phyloP scores from a whole-genome alignment of 2,329 filamentous ascomycete genomes.

The Ilyonectria mors-panacis region DNA sequence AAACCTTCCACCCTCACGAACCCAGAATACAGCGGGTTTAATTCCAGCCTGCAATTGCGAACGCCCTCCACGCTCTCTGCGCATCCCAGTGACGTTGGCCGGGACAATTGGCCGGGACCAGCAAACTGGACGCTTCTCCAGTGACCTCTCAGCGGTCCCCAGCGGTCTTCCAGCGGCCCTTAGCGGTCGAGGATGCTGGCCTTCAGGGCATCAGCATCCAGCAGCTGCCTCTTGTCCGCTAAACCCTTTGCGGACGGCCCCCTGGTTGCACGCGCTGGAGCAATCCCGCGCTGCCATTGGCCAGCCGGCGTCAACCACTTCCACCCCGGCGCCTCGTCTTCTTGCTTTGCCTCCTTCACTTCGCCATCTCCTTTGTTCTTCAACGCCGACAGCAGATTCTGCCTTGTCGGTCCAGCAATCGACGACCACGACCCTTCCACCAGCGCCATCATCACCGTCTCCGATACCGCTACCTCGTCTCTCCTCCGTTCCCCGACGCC shows the following conservation, averaged over 20 bases:
- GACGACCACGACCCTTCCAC: constrained; percentile 17
- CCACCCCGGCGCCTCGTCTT: constrained; percentile 25
- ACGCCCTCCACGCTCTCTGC: background rate
- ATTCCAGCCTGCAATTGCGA: background rate
- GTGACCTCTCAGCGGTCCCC: constrained; percentile 7
- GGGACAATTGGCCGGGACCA: constrained; percentile 12
- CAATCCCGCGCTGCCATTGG: constrained; percentile 38
- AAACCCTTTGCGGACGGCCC: constrained; percentile 28
- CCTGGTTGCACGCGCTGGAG: constrained; percentile 6
- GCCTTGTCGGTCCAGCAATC: constrained; percentile 36
- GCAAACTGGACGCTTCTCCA: constrained; percentile 1
- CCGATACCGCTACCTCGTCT: constrained; percentile 11
- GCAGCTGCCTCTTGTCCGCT: constrained; percentile 35
- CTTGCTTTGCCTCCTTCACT: constrained; percentile 41
- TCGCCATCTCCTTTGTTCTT: constrained; percentile 41
- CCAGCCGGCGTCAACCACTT: constrained; percentile 35
- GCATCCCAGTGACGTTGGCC: constrained; percentile 2
- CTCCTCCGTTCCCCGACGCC: constrained; percentile 5
- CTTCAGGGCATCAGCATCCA: constrained; percentile 37
- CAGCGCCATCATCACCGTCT: constrained; percentile 2
- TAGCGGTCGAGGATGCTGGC: constrained; percentile 41
- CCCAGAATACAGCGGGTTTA: constrained; percentile 2
- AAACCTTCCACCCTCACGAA: background rate
- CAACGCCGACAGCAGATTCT: constrained; percentile 44
- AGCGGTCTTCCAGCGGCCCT: constrained; percentile 21